Base-by-base conservation (phyloP, 305 asterid genomes). In the Fraxinus paxiana region DNA sequence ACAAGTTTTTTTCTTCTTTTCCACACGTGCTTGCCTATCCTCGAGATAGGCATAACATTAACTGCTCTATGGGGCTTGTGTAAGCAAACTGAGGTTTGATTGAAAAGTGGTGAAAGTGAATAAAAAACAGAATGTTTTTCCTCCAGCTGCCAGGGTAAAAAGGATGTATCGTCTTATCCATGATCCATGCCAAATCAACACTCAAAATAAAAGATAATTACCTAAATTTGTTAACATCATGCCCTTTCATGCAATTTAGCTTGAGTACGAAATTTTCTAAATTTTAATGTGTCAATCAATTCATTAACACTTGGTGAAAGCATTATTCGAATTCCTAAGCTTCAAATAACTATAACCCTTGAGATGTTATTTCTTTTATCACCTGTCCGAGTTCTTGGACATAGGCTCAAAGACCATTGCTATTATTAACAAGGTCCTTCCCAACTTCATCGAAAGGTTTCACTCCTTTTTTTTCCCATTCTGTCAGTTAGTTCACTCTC, bases 61-160 rank as follows among this genome's bases (percentile, higher is more conserved):
- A 17, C 9, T 17, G 20, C 0, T n/a, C 24, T 22, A 17, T 17
- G 65, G 65, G 26, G 1, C 12, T 1, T 6, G 3, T 5, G 20
- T 56, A 15, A 72, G 17, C 30, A 73, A 5, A 13, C 7, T 2
- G 33, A 34, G 8, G 8, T 43, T 38, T 18, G 0, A 18, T 20
- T 35, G 75, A 65, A 35, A 78, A 26, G 26, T 20, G 48, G 41
- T 22, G 46, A 63, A 63, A 31, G 63, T 18, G 24, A 41, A 54
- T 2, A 5, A 43, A 67, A 69, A 51, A 41, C 46, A 63, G 5
- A 54, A 22, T 76, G 76, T 70, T 77, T 79, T 77, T 80, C 86
- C 1, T 56, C 83, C 88, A 79, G 82, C 78, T 80, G 35, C 81
- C 80, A 77, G 13, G 37, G 37, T 33, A 78, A 80, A 82, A 85